Base-by-base conservation (phyloP, 257 asterid genomes). In the Solanum boliviense region DNA sequence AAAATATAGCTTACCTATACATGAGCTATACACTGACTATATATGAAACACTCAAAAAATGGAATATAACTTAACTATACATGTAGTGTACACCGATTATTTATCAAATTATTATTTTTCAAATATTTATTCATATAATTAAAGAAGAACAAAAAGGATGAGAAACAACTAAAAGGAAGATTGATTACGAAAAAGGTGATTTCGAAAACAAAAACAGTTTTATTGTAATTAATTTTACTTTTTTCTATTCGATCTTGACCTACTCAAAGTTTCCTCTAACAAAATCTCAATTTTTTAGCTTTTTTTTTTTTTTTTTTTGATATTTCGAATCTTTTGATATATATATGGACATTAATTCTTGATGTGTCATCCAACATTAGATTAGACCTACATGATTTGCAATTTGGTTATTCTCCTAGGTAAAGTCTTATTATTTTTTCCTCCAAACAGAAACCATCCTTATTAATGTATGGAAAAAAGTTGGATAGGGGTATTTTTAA, bases 61-160 rank as follows among this genome's bases (percentile, higher is more conserved):
- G 0, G 0, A 6, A 52, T 52, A 52, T 52, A 52, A 52, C 0
- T 18, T 52, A 52, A 6, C 1, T 52, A 18, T 18, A 18, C 2
- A 52, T 18, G n/a, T 0, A 20, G 4, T 18, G 9, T 52, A 18
- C 9, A 20, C 4, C 0, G 0, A 56, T 2, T 56, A 56, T 56
- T 56, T 56, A 18, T 56, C n/a, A 0, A 18, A 15, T 52, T 52
- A 41, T 41, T 13, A 2, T 52, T 52, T 18, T 2, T 0, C 9
- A 0, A 56, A 56, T 56, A 56, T 56, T 56, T 56, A 56, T 56
- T 56, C 1, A 18, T 6, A 1, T 52, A 52, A 52, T 18, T 56
- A 56, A 18, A 56, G n/a, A 56, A 6, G n/a, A 56, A 56, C 1
- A 6, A 56, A 56, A 18, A 18, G n/a, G 4, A 18, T 56, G 65